Percentiles rank a stretch among this genome's conserved stretches.
These are phyloP conservation scores for Ananas comosus DNA, from an alignment of 176 grass and related monocot species.

Conservation along the genomic window DNA sequence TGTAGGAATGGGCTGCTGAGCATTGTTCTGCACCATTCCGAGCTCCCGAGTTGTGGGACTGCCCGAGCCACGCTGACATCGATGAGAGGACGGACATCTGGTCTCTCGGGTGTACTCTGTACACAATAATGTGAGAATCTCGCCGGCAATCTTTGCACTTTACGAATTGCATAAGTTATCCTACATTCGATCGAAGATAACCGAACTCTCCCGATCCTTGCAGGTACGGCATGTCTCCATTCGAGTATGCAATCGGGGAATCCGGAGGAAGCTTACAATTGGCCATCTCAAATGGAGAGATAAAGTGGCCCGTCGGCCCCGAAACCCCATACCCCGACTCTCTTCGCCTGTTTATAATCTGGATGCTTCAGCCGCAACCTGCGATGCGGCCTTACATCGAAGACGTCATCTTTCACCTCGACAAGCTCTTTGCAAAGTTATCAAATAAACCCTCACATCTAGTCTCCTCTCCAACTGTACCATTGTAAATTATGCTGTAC, in stretches of 20 bases:
- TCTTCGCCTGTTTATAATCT: slow-evolving; percentile 14
- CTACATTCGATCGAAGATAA: not conserved
- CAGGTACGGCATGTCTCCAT: slow-evolving; percentile 19
- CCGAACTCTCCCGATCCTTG: not conserved
- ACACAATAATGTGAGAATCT: slow-evolving; percentile 15
- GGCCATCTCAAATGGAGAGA: slow-evolving; percentile 15
- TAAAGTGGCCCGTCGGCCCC: slow-evolving; percentile 16
- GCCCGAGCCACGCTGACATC: slow-evolving; percentile 15
- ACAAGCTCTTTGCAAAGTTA: slow-evolving; percentile 15
- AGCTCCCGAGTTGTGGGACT: slow-evolving; percentile 25
- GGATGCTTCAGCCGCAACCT: slow-evolving; percentile 24
- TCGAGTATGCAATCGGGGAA: slow-evolving; percentile 15
- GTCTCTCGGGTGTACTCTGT: slow-evolving; percentile 19
- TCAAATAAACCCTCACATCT: not conserved
- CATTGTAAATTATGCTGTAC: too few species aligned
- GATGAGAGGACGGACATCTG: slow-evolving; percentile 22
- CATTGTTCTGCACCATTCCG: slow-evolving; percentile 21
- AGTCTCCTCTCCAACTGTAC: too few species aligned
- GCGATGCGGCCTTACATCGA: slow-evolving; percentile 9
- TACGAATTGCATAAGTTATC: too few species aligned
- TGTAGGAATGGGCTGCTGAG: slow-evolving; percentile 20
- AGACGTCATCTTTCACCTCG: slow-evolving; percentile 18
- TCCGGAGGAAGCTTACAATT: slow-evolving; percentile 23
- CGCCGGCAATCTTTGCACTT: not conserved
- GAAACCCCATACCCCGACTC: slow-evolving; percentile 6